A percentile compares a stretch with the other conserved stretches of the same genome.
These are phyloP conservation scores for Erucastrum elatum DNA, from an alignment of 345 rosid species.

Conservation along the genomic window DNA sequence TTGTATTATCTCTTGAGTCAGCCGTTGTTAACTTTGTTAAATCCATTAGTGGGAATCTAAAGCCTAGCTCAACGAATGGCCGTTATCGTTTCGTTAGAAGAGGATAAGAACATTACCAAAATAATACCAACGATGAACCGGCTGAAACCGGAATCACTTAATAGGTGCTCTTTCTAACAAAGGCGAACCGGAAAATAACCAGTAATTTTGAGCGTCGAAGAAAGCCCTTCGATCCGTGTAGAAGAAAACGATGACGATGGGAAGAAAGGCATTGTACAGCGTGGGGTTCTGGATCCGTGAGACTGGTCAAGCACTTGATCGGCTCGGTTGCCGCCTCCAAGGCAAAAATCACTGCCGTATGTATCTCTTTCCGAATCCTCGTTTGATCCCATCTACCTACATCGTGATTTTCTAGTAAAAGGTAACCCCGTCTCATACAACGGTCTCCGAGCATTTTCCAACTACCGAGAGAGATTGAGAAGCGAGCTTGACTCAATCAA, in stretches of 20 bases:
- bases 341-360: constrained; percentile 64
- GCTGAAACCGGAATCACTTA: background rate
- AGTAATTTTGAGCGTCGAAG: background rate
- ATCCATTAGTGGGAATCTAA: constrained; percentile 66
- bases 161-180: too few species aligned
- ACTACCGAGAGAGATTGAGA: background rate
- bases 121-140: background rate
- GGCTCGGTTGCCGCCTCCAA: constrained; percentile 91
- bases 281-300: constrained; percentile 97
- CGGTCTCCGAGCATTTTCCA: background rate
- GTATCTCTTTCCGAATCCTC: background rate
- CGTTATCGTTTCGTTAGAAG: background rate
- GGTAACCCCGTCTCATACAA: background rate
- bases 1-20: background rate
- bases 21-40: constrained; percentile 24
- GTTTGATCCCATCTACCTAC: background rate
- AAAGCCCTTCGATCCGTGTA: background rate
- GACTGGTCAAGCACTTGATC: constrained; percentile 96
- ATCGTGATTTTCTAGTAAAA: background rate
- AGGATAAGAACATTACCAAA: background rate
- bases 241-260: constrained; percentile 56
- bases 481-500: background rate
- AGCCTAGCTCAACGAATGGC: constrained; percentile 64
- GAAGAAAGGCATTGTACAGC: constrained; percentile 63
- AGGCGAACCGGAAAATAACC: background rate